Conservation (phyloP, 2,329 filamentous ascomycete genomes). For the Venturia oleaginea region DNA sequence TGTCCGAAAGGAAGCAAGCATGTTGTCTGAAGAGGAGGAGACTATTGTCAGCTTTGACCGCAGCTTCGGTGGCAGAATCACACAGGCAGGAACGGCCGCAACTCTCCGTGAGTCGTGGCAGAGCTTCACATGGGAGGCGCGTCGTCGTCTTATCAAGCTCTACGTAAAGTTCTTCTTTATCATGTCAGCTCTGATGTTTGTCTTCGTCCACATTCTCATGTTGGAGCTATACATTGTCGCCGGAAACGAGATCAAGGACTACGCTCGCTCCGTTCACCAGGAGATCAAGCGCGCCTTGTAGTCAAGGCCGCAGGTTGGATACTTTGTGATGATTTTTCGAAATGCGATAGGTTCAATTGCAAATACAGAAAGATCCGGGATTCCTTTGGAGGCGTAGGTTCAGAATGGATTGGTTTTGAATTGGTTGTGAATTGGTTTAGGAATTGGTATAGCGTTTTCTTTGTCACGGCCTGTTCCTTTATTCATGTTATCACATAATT, state of each 20-base stretch:
- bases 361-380: neutral
- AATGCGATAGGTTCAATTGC: neutral
- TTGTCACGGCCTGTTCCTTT: neutral
- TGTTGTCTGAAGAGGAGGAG: constrained; percentile 72
- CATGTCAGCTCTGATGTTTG: constrained; percentile 13
- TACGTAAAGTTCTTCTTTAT: constrained; percentile 63
- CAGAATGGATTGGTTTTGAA: neutral
- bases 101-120: constrained; percentile 70
- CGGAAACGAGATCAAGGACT: neutral
- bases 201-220: constrained; percentile 2
- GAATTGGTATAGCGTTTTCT: constrained; percentile 1
- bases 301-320: neutral
- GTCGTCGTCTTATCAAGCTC: constrained; percentile 64
- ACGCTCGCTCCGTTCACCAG: neutral
- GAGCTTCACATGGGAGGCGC: constrained; percentile 64
- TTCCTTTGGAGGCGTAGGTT: neutral
- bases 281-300: constrained; percentile 1
- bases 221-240: constrained; percentile 8
- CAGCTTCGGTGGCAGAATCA: constrained; percentile 60
- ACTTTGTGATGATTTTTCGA: neutral
- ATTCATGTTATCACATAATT: neutral
- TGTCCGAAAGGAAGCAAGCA: constrained; percentile 75
- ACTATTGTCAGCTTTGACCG: constrained; percentile 87
- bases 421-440: neutral
- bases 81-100: constrained; percentile 50